Percentiles rank a stretch among this genome's conserved stretches.
These are phyloP conservation scores for Camellia granthamiana DNA, from an alignment of 148 eudicot species.

Conservation along the genomic window DNA sequence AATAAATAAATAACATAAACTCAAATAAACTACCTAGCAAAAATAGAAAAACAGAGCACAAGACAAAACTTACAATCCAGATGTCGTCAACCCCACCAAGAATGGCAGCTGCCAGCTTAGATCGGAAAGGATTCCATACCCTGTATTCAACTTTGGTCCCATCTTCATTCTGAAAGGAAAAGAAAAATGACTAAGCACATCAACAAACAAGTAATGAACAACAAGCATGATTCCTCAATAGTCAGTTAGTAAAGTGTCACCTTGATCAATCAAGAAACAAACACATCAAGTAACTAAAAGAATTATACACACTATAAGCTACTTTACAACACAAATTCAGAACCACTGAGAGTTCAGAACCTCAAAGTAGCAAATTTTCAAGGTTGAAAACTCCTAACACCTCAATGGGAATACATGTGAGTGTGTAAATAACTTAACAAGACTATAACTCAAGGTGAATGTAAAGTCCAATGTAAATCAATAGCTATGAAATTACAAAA, in stretches of 20 bases:
- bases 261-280: too few species aligned
- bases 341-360: too few species aligned
- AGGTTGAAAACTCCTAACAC: not conserved
- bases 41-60: not conserved
- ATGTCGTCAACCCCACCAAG: constrained; percentile 89
- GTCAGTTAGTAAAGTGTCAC: too few species aligned
- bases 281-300: too few species aligned
- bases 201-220: not conserved
- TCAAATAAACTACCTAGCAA: not conserved
- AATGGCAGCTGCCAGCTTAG: constrained; percentile 92
- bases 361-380: too few species aligned
- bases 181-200: not conserved
- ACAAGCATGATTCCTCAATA: too few species aligned
- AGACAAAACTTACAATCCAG: constrained; percentile 68
- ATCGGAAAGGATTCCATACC: constrained; percentile 92
- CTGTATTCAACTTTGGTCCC: constrained; percentile 89
- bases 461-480: not conserved
- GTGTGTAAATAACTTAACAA: too few species aligned
- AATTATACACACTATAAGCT: too few species aligned
- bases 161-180: constrained; percentile 62
- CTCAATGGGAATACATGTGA: too few species aligned
- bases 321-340: too few species aligned
- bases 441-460: too few species aligned
- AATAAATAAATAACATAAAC: not conserved
- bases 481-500: not conserved